Base-by-base conservation (phyloP, 805 yeast genomes). In the Starmerella potacharoeniae region DNA sequence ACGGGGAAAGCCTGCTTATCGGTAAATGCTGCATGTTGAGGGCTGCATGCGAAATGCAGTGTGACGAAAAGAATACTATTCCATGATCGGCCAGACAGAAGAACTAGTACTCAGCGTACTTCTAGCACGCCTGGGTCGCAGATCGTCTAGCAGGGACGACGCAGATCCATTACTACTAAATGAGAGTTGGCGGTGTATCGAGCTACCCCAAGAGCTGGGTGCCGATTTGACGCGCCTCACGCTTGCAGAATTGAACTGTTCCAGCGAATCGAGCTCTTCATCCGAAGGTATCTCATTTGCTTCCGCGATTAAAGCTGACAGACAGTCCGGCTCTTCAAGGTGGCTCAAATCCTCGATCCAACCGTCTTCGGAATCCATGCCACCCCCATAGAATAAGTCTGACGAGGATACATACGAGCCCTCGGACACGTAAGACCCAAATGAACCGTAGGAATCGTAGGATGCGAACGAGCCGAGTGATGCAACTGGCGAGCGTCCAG, bases 261-360 rank as follows among this genome's bases (percentile, higher is more conserved):
- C 22, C 22, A 22, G 22, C 3, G 22, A 22, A 22, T 35, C 50
- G 29, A 47, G 41, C 1, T 35, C 47, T 2, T 39, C 42, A 52
- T 75, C 77, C 55, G 73, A 78, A 1, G 81, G 79, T 5, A 78
- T 69, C 3, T 64, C 69, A 57, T 78, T 78, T 48, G 75, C 76
- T 62, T 78, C 82, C 58, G 77, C 81, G 22, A 78, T 54, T 14
- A 75, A 43, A 10, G 65, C 71, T 44, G 65, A 68, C 29, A 64
- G 65, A 2, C 60, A 68, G 54, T 69, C 72, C 36, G 68, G 70
- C 13, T 58, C 60, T 14, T 51, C 60, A 41, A 55, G 58, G 45
- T 55, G 62, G 31, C 57, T 47, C 30, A 52, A 69, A 56, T 69
- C 70, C 50, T 73, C 77, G 42, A 71, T 69, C 13, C 66, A 75